Evolutionary conservation across 371 early-diverging fungal species (phyloP).

Genomic region (Paraphysoderma sedebokerense): DNA sequence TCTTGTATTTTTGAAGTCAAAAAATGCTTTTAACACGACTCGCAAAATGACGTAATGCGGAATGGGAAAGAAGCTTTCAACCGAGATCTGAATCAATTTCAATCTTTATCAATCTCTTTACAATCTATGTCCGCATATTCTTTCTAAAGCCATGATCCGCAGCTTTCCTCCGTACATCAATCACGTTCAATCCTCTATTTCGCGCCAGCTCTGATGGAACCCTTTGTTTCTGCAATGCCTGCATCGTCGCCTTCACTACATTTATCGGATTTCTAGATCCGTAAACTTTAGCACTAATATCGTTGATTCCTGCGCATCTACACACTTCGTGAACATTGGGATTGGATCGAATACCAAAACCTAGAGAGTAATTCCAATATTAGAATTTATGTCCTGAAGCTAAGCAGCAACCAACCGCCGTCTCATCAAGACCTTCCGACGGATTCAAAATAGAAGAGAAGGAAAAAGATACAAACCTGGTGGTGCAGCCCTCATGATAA

Average conservation of each 20-base stretch:
- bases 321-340: slow-evolving; percentile 89
- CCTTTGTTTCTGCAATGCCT: slow-evolving; percentile 71
- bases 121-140: no score
- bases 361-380: slow-evolving; percentile 17
- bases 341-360: slow-evolving; percentile 85
- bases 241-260: slow-evolving; percentile 90
- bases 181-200: slow-evolving; percentile 71
- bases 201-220: slow-evolving; percentile 73
- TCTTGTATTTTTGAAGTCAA: no score
- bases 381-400: background rate
- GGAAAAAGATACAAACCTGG: slow-evolving; percentile 40
- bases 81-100: no score
- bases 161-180: slow-evolving; percentile 68
- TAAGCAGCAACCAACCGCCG: no score
- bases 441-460: background rate
- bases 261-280: slow-evolving; percentile 94
- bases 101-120: no score
- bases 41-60: no score
- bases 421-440: no score
- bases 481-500: slow-evolving; percentile 68
- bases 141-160: no score
- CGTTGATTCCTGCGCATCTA: slow-evolving; percentile 80
- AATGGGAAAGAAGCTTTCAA: no score
- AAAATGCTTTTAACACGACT: no score
- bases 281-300: slow-evolving; percentile 76